Percentiles rank a stretch among this genome's conserved stretches.
Conservation (phyloP, 371 early-diverging fungal genomes). For the Mucor velutinosus region DNA sequence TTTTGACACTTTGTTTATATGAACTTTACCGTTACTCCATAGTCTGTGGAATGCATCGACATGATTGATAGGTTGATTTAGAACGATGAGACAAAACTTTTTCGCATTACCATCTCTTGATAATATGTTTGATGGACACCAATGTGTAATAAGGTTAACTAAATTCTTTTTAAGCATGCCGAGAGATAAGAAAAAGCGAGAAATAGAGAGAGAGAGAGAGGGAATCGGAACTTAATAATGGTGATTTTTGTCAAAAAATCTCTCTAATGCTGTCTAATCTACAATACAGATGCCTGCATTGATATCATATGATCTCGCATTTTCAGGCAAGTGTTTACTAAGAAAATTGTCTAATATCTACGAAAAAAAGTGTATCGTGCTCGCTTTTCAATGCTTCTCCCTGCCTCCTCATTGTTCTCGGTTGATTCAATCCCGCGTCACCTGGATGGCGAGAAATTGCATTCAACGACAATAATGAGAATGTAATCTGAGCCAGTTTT, state of each 20-base stretch:
- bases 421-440: neutral
- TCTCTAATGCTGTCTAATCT: neutral
- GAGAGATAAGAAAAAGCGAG: neutral
- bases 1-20: neutral
- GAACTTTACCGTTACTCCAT: constrained; percentile 41
- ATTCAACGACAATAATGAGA: neutral
- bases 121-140: constrained; percentile 42
- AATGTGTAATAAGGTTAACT: constrained; percentile 29
- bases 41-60: constrained; percentile 30
- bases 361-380: neutral
- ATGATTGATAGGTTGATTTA: constrained; percentile 43
- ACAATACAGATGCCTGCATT: neutral
- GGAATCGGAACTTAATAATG: constrained; percentile 6
- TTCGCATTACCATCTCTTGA: constrained; percentile 17
- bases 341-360: too few relatives aligned
- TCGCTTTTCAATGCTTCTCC: too few relatives aligned
- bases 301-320: neutral
- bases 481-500: neutral
- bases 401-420: too few relatives aligned
- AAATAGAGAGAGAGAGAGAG: neutral
- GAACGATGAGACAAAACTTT: constrained; percentile 37
- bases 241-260: neutral
- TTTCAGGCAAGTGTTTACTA: neutral
- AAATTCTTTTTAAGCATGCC: neutral
- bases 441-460: neutral